Percentiles rank a stretch among this genome's conserved stretches.
Conservation (phyloP, 2,329 filamentous ascomycete species). For the Phialemoniopsis sp. region DNA sequence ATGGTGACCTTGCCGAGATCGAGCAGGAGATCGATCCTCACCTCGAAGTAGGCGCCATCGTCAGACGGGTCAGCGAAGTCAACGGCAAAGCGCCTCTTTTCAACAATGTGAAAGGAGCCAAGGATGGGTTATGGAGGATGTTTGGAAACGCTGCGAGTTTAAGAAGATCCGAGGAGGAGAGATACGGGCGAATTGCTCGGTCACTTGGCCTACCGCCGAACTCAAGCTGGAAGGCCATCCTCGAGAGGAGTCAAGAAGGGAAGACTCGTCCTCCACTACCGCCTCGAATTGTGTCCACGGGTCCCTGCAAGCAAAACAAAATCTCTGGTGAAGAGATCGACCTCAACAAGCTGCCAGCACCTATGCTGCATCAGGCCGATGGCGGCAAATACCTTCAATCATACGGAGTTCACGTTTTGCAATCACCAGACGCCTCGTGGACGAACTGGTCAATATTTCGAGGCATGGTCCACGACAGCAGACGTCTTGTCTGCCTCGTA, state of each 20-base stretch:
- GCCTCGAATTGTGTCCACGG: slow-evolving; percentile 25
- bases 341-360: slow-evolving; percentile 33
- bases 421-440: slow-evolving; percentile 39
- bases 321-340: slow-evolving; percentile 33
- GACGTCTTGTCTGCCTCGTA: slow-evolving; percentile 33
- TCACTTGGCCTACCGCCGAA: slow-evolving; percentile 33
- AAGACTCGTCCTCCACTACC: slow-evolving; percentile 22
- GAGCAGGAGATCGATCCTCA: slow-evolving; percentile 35
- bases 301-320: slow-evolving; percentile 36
- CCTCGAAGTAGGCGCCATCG: slow-evolving; percentile 42
- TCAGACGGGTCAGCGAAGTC: slow-evolving; percentile 36
- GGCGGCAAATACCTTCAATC: slow-evolving; percentile 48
- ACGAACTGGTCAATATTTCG: slow-evolving; percentile 41
- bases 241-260: slow-evolving; percentile 34
- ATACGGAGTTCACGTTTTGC: slow-evolving; percentile 42
- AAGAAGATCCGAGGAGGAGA: slow-evolving; percentile 19
- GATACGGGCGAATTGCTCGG: slow-evolving; percentile 35
- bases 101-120: slow-evolving; percentile 43
- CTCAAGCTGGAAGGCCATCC: slow-evolving; percentile 28
- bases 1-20: slow-evolving; percentile 40
- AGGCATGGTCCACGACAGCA: slow-evolving; percentile 41
- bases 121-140: slow-evolving; percentile 41
- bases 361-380: slow-evolving; percentile 36
- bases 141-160: slow-evolving; percentile 38
- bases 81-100: slow-evolving; percentile 44